Base-by-base conservation (phyloP, 176 grass and related monocot species). In the Lolium rigidum region DNA sequence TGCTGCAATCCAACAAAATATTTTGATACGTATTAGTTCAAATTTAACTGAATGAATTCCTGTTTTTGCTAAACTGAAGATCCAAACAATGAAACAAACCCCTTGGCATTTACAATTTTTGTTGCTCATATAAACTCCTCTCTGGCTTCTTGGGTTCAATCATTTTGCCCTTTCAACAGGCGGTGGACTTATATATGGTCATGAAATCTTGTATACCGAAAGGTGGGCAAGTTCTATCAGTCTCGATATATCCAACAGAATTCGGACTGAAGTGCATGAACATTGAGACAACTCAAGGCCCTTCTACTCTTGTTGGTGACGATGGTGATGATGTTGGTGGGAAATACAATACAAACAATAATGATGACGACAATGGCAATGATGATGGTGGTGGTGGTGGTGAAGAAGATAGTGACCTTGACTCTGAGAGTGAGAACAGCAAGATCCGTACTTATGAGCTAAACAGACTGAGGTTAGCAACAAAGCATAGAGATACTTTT, bases 201-300 rank as follows among this genome's bases (percentile, higher is more conserved):
- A 95, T 98, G 93, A 94, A 65, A 85, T 94, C 91, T 60, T 94
- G 86, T 59, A 57, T 92, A 20, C 93, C 91, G 46, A 93, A 94
- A 80, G 93, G 86, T 64, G 95, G 95, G 13, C 86, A 81, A 28
- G 78, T 95, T 90, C 76, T 83, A 64, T 90, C 91, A 31, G 93
- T 98, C 4, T 80, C 88, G 28, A 52, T 98, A 46, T 98, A 95
- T 92, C 93, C 91, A 68, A 94, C 91, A 78, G 93, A 98, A 82
- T 98, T 95, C 87, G 95, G 93, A 64, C 60, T 98, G 20, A 82
- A 98, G 41, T 95, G 90, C 83, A 90, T 95, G 90, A 90, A 94
- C 73, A 94, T 91, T 86, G 95, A 98, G 86, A 67, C 86, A 78
- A 89, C 83, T 67, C 77, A 89, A 51, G 95, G 95, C 14, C 89